Percentiles rank a stretch among this genome's conserved stretches.
These are phyloP conservation scores for Chaetomium cochliodes DNA, from an alignment of 495 filamentous ascomycete genomes.

Conservation along the genomic window DNA sequence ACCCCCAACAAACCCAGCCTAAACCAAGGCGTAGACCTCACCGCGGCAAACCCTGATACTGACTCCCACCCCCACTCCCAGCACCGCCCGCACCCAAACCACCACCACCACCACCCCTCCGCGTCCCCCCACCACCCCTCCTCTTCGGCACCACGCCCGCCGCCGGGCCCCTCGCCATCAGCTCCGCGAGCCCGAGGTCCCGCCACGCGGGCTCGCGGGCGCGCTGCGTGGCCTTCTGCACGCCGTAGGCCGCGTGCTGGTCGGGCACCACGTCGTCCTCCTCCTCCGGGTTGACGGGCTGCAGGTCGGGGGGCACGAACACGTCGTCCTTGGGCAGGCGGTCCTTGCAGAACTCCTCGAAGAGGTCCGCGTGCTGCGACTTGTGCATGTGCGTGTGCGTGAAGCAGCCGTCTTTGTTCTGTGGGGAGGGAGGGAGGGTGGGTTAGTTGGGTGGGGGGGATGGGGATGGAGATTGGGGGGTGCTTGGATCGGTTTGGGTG, in stretches of 20 bases:
- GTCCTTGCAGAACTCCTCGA: slow-evolving; percentile 81
- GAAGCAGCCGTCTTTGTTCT: slow-evolving; percentile 87
- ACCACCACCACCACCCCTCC: slow-evolving; percentile 16
- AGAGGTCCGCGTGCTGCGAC: slow-evolving; percentile 79
- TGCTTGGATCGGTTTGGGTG: neutral
- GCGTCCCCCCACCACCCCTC: slow-evolving; percentile 19
- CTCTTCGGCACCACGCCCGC: slow-evolving; percentile 17
- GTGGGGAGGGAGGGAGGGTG: neutral
- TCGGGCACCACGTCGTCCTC: slow-evolving; percentile 98
- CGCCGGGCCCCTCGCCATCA: slow-evolving; percentile 58
- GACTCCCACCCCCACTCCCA: slow-evolving; percentile 16
- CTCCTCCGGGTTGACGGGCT: slow-evolving; percentile 93
- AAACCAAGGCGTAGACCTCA: slow-evolving; percentile 30
- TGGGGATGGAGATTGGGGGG: too few relatives aligned
- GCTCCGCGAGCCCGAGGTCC: slow-evolving; percentile 73
- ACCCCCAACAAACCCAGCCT: neutral
- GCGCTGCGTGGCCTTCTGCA: slow-evolving; percentile 77
- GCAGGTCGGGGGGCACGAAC: slow-evolving; percentile 83
- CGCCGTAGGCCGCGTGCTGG: slow-evolving; percentile 96
- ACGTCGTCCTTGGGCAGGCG: slow-evolving; percentile 72
- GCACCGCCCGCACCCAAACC: slow-evolving; percentile 16
- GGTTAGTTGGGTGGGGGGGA: neutral
- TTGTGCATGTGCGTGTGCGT: slow-evolving; percentile 86
- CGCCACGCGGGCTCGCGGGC: slow-evolving; percentile 75
- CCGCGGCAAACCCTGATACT: slow-evolving; percentile 47